Percentiles rank a stretch among this genome's conserved stretches.
These are phyloP conservation scores for Lumnitzera littorea DNA, from an alignment of 345 rosid genomes.

Conservation along the genomic window DNA sequence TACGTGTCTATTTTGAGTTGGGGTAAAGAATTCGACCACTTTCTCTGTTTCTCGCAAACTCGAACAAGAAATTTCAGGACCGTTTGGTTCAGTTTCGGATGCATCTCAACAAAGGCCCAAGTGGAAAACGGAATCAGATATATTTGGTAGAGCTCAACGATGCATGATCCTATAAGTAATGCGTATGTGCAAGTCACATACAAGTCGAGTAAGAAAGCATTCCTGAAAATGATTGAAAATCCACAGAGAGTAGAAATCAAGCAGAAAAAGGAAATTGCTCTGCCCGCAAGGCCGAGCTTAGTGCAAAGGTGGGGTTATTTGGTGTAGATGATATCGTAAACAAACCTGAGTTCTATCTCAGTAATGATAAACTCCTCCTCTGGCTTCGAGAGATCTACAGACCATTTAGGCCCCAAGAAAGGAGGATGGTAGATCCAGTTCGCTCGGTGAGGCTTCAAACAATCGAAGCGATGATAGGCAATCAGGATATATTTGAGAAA, in stretches of 20 bases:
- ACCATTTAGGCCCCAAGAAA: neutral
- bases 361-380: neutral
- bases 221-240: neutral
- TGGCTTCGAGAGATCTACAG: neutral
- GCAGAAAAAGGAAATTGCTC: neutral
- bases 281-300: too few species aligned
- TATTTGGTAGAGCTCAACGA: neutral
- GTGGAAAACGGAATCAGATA: neutral
- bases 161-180: neutral
- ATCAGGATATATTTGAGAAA: too few species aligned
- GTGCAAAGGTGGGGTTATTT: neutral
- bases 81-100: neutral
- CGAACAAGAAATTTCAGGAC: neutral
- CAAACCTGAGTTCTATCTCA: slow-evolving; percentile 2
- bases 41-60: slow-evolving; percentile 1
- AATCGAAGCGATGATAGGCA: too few species aligned
- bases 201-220: neutral
- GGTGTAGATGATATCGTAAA: neutral
- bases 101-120: neutral
- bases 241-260: neutral
- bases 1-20: too few species aligned
- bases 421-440: slow-evolving; percentile 3
- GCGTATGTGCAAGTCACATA: slow-evolving; percentile 3
- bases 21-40: too few species aligned
- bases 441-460: slow-evolving; percentile 1